Base-by-base conservation (phyloP, 306 rosid species). In the Pueraria montana region DNA sequence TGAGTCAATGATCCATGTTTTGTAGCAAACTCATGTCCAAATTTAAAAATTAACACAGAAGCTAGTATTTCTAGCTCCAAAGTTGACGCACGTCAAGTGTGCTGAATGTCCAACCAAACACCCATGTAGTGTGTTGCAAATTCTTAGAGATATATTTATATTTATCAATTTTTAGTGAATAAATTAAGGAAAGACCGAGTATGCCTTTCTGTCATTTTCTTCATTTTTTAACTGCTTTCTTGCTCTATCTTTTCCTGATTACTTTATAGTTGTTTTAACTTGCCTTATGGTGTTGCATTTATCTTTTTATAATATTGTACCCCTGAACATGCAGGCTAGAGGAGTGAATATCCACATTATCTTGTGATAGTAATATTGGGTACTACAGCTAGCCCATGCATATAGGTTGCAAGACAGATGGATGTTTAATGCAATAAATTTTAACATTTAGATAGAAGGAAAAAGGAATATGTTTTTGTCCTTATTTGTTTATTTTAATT, bases 261-360 rank as follows among this genome's bases (percentile, higher is more conserved):
- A 34, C 49, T 42, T 74, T 6, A 9, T 56, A 21, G 12, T n/a
- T 52, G 7, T 71, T 61, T 56, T 78, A 6, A 40, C 30, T 21
- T 7, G 20, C 76, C 11, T 27, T 12, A 34, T 75, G 84, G 11
- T 53, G 67, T 74, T 82, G 64, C 26, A 5, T 5, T n/a, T 42
- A 56, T 61, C 16, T 17, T 21, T 34, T 16, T 56, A 12, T 24
- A 20, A 20, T 75, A 43, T 12, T 71, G 30, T 80, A 34, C 5
- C 21, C 69, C 48, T 80, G 81, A 67, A n/a, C 20, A 74, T 67
- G 30, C 8, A 42, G 24, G 16, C 65, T 48, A 55, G 77, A 50
- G 53, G 65, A 38, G 11, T 64, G 42, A 52, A 45, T 58, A 23
- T 50, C n/a, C 64, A 59, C 56, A 73, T 63, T 64, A 43, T 64